Conservation (phyloP, 352 stramenopile genomes). For the Elongisporangium prolatum region DNA sequence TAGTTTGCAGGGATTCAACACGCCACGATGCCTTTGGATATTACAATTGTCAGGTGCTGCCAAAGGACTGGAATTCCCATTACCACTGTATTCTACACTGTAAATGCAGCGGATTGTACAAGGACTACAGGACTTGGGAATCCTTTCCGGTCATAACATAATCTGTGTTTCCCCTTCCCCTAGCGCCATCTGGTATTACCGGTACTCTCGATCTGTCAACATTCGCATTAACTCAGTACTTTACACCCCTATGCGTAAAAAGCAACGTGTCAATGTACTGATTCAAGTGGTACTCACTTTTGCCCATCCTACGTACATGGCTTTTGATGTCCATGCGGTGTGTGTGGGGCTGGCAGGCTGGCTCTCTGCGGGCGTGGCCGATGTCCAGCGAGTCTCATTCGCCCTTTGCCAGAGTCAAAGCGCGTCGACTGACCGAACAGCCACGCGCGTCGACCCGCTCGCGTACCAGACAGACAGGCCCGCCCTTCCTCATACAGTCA, state of each 20-base stretch:
- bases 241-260: background rate
- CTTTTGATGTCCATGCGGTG: background rate
- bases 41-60: background rate
- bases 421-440: background rate
- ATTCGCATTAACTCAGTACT: background rate
- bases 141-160: background rate
- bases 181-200: background rate
- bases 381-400: background rate
- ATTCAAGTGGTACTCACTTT: background rate
- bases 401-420: background rate
- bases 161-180: background rate
- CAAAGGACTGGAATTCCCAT: background rate
- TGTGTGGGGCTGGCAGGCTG: background rate
- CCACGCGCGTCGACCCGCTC: background rate
- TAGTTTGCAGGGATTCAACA: background rate
- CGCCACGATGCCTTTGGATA: background rate
- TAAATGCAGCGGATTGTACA: background rate
- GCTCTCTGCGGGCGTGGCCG: background rate
- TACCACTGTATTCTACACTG: background rate
- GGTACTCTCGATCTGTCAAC: background rate
- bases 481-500: slow-evolving; percentile 3
- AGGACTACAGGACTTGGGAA: background rate
- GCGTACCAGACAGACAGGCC: background rate
- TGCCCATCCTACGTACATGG: background rate
- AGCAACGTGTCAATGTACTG: background rate